A percentile compares a stretch with the other conserved stretches of the same genome.
phyloP scores from a whole-genome alignment of 441 rosid species.

The Euphorbia corollata region DNA sequence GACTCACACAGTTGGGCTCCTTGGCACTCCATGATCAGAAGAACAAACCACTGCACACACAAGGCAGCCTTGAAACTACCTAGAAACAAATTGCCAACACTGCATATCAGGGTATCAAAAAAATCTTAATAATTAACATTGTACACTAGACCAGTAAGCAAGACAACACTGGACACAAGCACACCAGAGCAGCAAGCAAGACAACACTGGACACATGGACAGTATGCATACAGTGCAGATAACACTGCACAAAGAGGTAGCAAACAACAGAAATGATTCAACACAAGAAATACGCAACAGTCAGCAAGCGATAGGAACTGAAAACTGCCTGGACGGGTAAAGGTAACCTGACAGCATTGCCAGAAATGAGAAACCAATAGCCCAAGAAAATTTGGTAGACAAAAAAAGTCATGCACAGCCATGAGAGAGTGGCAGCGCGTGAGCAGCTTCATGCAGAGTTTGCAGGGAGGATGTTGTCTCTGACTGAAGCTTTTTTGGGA shows the following conservation, averaged over 20 bases:
- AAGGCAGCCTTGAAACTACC: neutral
- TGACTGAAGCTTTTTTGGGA: too few species aligned
- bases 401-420: neutral
- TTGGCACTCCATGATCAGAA: neutral
- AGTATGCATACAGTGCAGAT: neutral
- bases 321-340: neutral
- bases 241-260: neutral
- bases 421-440: neutral
- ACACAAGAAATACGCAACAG: neutral
- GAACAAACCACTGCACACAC: neutral
- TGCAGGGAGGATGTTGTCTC: too few species aligned
- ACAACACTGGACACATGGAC: neutral
- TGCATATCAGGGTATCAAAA: neutral
- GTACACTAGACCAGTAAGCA: neutral
- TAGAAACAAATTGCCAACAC: neutral
- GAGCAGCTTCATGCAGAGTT: too few species aligned
- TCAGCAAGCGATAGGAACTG: neutral
- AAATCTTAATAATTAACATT: neutral
- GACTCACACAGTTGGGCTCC: neutral
- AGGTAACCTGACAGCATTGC: neutral
- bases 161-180: neutral
- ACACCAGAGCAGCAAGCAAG: neutral
- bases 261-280: neutral
- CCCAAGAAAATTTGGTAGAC: neutral
- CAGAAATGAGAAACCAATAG: neutral